These are phyloP conservation scores for Daldinia concentrica DNA, from an alignment of 495 filamentous ascomycete genomes.

Conservation along the genomic window DNA sequence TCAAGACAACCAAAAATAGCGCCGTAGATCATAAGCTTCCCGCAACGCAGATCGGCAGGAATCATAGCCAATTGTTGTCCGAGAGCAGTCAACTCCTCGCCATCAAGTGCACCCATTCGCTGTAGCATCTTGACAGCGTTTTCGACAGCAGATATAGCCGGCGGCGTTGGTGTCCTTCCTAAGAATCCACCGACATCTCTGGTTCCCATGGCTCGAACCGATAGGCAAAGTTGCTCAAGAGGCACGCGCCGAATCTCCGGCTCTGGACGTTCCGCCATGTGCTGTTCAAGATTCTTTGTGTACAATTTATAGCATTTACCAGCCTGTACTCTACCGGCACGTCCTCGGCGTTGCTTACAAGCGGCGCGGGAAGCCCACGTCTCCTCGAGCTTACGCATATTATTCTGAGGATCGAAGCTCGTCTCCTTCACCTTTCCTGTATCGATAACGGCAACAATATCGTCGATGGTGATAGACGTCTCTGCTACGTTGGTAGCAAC, in stretches of 20 bases:
- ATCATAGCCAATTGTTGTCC: constrained; percentile 93
- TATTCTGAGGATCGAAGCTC: constrained; percentile 88
- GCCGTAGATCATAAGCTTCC: constrained; percentile 95
- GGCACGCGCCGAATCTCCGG: constrained; percentile 94
- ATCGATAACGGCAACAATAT: constrained; percentile 96
- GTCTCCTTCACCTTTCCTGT: constrained; percentile 96
- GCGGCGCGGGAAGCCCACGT: constrained; percentile 95
- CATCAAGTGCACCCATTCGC: constrained; percentile 87
- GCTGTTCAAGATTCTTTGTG: constrained; percentile 83
- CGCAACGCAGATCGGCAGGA: constrained; percentile 90
- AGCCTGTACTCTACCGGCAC: constrained; percentile 89
- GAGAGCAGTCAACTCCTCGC: constrained; percentile 84
- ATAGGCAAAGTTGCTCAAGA: constrained; percentile 91
- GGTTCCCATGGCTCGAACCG: constrained; percentile 93
- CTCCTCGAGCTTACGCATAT: constrained; percentile 93
- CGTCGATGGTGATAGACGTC: constrained; percentile 97
- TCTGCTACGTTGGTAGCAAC: constrained; percentile 97
- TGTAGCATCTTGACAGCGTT: constrained; percentile 80
- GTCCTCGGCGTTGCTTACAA: constrained; percentile 94
- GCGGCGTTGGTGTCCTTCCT: constrained; percentile 86
- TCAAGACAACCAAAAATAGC: constrained; percentile 92
- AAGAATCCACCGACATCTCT: constrained; percentile 82
- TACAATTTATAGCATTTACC: constrained; percentile 96
- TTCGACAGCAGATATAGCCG: constrained; percentile 83
- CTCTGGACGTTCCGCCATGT: constrained; percentile 88